Evolutionary conservation across 2,329 filamentous ascomycete genomes (phyloP).

Genomic region (Fonsecaea pugnacius): DNA sequence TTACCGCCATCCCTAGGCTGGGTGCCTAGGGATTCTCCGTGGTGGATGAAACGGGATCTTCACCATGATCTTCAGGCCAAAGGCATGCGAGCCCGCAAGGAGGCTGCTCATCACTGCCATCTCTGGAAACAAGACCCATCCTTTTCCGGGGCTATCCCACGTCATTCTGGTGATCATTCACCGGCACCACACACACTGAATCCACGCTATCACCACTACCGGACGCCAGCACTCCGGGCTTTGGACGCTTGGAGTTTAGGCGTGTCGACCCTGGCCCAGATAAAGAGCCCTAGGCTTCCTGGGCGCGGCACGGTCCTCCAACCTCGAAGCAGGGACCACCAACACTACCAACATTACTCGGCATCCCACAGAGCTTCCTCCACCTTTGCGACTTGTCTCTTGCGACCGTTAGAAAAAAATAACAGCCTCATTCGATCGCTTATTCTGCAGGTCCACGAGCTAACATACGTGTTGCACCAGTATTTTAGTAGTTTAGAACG

Average conservation of each 20-base stretch:
- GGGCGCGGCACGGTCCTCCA: constrained; percentile 26
- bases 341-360: not conserved
- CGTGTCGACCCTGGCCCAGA: constrained; percentile 24
- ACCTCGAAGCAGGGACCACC: constrained; percentile 14
- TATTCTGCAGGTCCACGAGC: constrained; percentile 29
- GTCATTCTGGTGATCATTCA: constrained; percentile 14
- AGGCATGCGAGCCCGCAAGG: not conserved
- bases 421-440: constrained; percentile 29
- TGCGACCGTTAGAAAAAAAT: constrained; percentile 21
- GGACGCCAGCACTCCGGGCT: constrained; percentile 10
- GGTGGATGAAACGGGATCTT: constrained; percentile 14
- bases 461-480: constrained; percentile 39
- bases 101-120: constrained; percentile 17
- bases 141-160: constrained; percentile 4
- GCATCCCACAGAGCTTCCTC: constrained; percentile 8
- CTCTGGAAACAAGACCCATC: not conserved
- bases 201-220: not conserved
- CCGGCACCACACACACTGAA: constrained; percentile 3
- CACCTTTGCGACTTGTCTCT: constrained; percentile 21
- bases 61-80: not conserved
- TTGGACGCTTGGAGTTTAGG: constrained; percentile 24
- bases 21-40: constrained; percentile 8
- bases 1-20: not conserved
- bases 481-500: constrained; percentile 44
- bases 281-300: constrained; percentile 13